Percentiles rank a stretch among this genome's conserved stretches.
phyloP scores from a whole-genome alignment of 805 yeast genomes.

The Saccharomycopsis guyanensis region DNA sequence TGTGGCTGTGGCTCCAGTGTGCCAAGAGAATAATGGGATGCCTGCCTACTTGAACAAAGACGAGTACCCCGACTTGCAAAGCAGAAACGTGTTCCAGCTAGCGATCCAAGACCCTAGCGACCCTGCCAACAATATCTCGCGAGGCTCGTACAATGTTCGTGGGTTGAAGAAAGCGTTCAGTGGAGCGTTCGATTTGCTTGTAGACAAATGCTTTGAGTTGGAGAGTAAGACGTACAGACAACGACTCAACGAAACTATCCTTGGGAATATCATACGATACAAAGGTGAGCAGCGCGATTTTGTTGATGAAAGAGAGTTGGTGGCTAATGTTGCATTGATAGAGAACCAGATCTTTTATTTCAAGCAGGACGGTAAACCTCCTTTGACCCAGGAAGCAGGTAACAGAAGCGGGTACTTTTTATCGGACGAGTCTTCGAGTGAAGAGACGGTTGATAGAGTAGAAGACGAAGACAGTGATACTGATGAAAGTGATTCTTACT shows the following conservation, averaged over 20 bases:
- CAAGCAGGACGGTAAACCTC: conserved; percentile 31
- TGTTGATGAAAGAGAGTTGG: conserved; percentile 61
- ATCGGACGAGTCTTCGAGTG: conserved; percentile 5
- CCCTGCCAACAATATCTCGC: conserved; percentile 69
- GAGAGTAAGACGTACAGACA: conserved; percentile 57
- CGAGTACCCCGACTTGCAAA: conserved; percentile 45
- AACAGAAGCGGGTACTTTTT: conserved; percentile 28
- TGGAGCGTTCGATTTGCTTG: conserved; percentile 76
- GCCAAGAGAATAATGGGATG: conserved; percentile 41
- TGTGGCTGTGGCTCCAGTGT: conserved; percentile 55
- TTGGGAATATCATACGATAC: conserved; percentile 73
- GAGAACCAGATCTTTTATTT: conserved; percentile 28
- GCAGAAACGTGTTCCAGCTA: conserved; percentile 49
- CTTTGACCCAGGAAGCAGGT: conserved; percentile 26
- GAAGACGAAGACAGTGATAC: conserved; percentile 26
- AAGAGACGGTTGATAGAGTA: conserved; percentile 20
- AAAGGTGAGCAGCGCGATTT: conserved; percentile 71
- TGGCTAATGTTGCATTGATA: conserved; percentile 49
- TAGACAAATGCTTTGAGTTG: conserved; percentile 68
- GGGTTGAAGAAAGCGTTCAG: conserved; percentile 80
- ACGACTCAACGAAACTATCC: conserved; percentile 61
- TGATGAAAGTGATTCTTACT: conserved; percentile 21
- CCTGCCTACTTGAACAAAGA: conserved; percentile 54
- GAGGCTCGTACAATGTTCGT: conserved; percentile 75
- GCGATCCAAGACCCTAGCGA: conserved; percentile 90